phyloP scores from a whole-genome alignment of 306 rosid genomes.

The Lathyrus oleraceus region DNA sequence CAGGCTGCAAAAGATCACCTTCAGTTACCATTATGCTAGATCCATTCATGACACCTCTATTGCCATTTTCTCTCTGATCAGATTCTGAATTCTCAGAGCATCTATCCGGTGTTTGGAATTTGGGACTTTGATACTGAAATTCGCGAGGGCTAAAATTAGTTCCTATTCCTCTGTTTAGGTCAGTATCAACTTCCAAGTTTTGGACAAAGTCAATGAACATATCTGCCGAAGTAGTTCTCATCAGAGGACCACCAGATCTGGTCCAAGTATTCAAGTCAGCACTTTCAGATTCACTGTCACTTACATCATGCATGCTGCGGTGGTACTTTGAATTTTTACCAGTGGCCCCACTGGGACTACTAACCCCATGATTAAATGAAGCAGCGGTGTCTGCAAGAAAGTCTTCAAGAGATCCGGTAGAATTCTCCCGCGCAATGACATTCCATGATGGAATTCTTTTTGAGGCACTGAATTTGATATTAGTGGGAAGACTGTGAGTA shows the following conservation, averaged over 20 bases:
- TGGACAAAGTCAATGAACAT: constrained; percentile 75
- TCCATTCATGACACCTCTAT: constrained; percentile 43
- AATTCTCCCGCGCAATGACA: constrained; percentile 88
- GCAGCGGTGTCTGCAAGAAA: constrained; percentile 50
- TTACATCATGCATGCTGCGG: constrained; percentile 60
- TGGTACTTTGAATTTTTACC: constrained; percentile 50
- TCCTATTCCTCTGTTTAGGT: constrained; percentile 48
- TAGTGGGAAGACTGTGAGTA: constrained; percentile 56
- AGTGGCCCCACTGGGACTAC: constrained; percentile 36
- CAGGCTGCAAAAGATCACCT: constrained; percentile 98
- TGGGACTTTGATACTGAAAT: constrained; percentile 54
- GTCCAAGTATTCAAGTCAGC: constrained; percentile 81
- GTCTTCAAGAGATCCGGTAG: constrained; percentile 83
- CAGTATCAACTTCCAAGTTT: constrained; percentile 66
- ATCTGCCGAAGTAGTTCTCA: constrained; percentile 87
- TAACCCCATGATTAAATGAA: constrained; percentile 59
- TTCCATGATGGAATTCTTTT: constrained; percentile 98
- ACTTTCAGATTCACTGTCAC: constrained; percentile 81
- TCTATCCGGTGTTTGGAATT: constrained; percentile 53
- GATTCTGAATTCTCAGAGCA: constrained; percentile 54
- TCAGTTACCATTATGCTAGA: constrained; percentile 73
- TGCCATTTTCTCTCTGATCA: constrained; percentile 53
- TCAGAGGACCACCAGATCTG: constrained; percentile 91
- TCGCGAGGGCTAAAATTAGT: constrained; percentile 43
- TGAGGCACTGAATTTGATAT: constrained; percentile 63